Conservation (phyloP, 2,329 filamentous ascomycete species). For the Aspergillus alliaceus region DNA sequence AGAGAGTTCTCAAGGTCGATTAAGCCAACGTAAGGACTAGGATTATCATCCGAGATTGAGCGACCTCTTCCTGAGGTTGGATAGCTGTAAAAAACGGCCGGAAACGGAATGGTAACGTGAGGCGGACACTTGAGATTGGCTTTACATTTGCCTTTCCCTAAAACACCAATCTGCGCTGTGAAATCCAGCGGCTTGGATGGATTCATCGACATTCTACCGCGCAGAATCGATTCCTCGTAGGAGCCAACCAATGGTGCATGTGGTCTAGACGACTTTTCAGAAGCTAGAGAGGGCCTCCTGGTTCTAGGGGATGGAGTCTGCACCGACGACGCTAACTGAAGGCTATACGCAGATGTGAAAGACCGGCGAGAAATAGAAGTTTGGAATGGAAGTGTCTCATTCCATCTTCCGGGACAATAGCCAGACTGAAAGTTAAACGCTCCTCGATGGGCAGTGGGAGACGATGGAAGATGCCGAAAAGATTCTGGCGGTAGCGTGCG, state of each 20-base stretch:
- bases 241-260: slow-evolving; percentile 97
- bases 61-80: slow-evolving; percentile 64
- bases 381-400: slow-evolving; percentile 66
- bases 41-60: slow-evolving; percentile 73
- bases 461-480: slow-evolving; percentile 52
- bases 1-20: slow-evolving; percentile 87
- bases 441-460: slow-evolving; percentile 33
- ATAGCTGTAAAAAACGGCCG: slow-evolving; percentile 96
- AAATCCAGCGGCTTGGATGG: slow-evolving; percentile 92
- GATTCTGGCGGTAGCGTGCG: slow-evolving; percentile 70
- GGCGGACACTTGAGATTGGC: slow-evolving; percentile 79
- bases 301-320: slow-evolving; percentile 39
- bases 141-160: slow-evolving; percentile 88
- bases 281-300: slow-evolving; percentile 69
- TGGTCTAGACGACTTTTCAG: slow-evolving; percentile 74
- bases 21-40: slow-evolving; percentile 92
- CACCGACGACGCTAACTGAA: slow-evolving; percentile 49
- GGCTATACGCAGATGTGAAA: slow-evolving; percentile 60
- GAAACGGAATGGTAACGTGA: slow-evolving; percentile 87
- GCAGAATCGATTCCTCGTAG: slow-evolving; percentile 94
- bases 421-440: slow-evolving; percentile 47
- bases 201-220: slow-evolving; percentile 93
- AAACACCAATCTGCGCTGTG: slow-evolving; percentile 88
- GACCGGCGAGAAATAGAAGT: slow-evolving; percentile 78
- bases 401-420: slow-evolving; percentile 53